Percentiles rank a stretch among this genome's conserved stretches.
Conservation (phyloP, 805 yeast genomes). For the Saturnispora bothae region DNA sequence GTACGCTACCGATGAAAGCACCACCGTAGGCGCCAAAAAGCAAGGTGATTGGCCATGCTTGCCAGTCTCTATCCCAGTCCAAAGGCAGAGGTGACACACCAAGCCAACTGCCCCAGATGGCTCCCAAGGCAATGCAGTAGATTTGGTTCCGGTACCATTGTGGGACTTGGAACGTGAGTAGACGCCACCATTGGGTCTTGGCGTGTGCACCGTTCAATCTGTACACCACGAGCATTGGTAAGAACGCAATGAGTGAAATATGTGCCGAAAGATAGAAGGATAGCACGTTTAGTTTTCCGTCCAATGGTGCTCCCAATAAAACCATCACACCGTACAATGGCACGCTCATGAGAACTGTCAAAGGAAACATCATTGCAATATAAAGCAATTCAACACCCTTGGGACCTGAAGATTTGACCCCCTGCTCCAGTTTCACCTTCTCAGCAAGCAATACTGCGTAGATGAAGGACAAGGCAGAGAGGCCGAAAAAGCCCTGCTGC, state of each 20-base stretch:
- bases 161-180: conserved; percentile 24
- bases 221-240: conserved; percentile 29
- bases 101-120: conserved; percentile 69
- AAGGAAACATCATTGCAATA: conserved; percentile 10
- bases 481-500: conserved; percentile 10
- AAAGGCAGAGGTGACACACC: conserved; percentile 91
- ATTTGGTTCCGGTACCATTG: conserved; percentile 23
- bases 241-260: conserved; percentile 12
- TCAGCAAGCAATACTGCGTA: conserved; percentile 16
- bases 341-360: conserved; percentile 14
- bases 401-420: conserved; percentile 13
- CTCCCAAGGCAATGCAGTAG: conserved; percentile 33
- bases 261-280: conserved; percentile 15
- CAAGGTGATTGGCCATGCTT: conserved; percentile 86
- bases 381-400: conserved; percentile 11
- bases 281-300: conserved; percentile 10
- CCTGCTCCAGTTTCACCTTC: conserved; percentile 20
- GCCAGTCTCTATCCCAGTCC: conserved; percentile 99
- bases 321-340: conserved; percentile 24
- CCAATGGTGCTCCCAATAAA: conserved; percentile 17
- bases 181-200: conserved; percentile 18
- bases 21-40: conserved; percentile 72
- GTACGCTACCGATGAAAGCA: conserved; percentile 42
- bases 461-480: conserved; percentile 9
- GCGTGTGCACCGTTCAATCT: conserved; percentile 30